Evolutionary conservation across 495 filamentous ascomycete genomes (phyloP).

Genomic region (Tuber umbilicatum): DNA sequence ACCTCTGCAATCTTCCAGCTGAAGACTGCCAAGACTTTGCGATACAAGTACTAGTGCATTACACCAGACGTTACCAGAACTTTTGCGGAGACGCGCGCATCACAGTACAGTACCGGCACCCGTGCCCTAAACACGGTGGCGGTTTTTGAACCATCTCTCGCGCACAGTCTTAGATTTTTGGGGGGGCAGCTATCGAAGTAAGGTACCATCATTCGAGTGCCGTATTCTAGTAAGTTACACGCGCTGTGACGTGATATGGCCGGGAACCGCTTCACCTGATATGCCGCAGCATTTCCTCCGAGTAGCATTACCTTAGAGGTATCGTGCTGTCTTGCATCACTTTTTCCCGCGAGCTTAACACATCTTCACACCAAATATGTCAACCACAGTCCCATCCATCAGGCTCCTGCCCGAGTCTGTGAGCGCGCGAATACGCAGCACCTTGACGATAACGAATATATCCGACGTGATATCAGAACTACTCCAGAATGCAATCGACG

Average conservation of each 20-base stretch:
- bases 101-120: too few species aligned
- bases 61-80: too few species aligned
- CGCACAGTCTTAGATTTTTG: neutral
- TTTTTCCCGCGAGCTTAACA: neutral
- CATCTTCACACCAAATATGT: slow-evolving; percentile 43
- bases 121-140: neutral
- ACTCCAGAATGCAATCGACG: slow-evolving; percentile 82
- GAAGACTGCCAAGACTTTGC: too few species aligned
- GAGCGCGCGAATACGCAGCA: slow-evolving; percentile 80
- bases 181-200: neutral
- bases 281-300: neutral
- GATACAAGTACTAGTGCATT: too few species aligned
- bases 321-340: neutral
- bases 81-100: too few species aligned
- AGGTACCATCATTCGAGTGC: neutral
- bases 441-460: slow-evolving; percentile 66
- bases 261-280: neutral
- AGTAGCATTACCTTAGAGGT: neutral
- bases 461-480: slow-evolving; percentile 67
- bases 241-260: neutral
- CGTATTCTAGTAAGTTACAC: neutral
- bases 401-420: slow-evolving; percentile 66
- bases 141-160: neutral
- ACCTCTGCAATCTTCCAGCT: too few species aligned
- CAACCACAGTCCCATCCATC: slow-evolving; percentile 49